Conservation (phyloP, 2,329 filamentous ascomycete genomes). For the Fonsecaea multimorphosa region DNA sequence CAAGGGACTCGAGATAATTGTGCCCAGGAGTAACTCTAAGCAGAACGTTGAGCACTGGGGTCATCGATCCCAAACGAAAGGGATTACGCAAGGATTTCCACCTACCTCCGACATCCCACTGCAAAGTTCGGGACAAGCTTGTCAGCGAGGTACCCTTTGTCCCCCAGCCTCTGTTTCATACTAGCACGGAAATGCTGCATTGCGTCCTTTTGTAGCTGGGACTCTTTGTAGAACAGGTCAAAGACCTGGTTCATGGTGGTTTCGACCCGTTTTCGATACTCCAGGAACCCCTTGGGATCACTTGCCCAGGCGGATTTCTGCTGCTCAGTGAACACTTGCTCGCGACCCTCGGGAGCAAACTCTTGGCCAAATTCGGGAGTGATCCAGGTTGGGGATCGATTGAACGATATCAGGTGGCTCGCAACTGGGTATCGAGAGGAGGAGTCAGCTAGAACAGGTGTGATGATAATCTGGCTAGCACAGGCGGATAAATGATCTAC, state of each 20-base stretch:
- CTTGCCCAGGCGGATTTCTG: conserved; percentile 7
- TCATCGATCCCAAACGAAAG: background rate
- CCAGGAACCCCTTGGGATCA: background rate
- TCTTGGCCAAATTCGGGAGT: conserved; percentile 28
- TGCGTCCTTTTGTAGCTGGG: conserved; percentile 57
- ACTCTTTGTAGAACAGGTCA: conserved; percentile 51
- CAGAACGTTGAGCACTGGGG: background rate
- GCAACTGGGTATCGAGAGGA: conserved; percentile 17
- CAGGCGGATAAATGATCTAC: background rate
- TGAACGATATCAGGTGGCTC: conserved; percentile 38
- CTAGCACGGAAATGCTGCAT: conserved; percentile 59
- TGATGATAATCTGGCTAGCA: too few relatives aligned
- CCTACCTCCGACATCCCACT: conserved; percentile 7
- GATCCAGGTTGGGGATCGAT: conserved; percentile 39
- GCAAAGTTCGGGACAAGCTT: conserved; percentile 7
- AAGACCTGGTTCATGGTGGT: conserved; percentile 9
- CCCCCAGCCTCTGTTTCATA: conserved; percentile 43
- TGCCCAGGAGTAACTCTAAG: conserved; percentile 40
- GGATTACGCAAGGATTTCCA: background rate
- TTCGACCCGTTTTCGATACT: conserved; percentile 8
- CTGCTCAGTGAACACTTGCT: conserved; percentile 37
- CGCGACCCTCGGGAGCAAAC: conserved; percentile 26
- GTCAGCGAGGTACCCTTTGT: background rate
- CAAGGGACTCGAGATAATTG: conserved; percentile 44
- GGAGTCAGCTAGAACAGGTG: background rate